Conservation (phyloP, 164 flowering plant genomes). For the Umbilicus rupestris region DNA sequence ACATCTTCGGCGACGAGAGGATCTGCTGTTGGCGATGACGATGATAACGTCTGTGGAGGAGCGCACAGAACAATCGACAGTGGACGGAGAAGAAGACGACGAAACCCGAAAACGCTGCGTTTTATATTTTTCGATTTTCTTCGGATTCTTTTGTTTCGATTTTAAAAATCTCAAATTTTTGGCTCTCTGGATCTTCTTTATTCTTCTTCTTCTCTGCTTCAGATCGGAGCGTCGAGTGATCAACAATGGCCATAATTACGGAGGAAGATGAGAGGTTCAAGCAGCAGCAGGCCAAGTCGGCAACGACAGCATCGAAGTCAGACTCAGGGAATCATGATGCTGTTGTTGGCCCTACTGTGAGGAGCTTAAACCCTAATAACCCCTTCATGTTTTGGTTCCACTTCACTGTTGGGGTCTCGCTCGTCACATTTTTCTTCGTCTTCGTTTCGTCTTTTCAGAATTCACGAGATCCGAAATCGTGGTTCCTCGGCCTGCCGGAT, state of each 20-base stretch:
- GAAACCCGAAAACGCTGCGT: background rate
- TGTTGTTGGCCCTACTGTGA: background rate
- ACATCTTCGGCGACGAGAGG: background rate
- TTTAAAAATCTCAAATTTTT: no score
- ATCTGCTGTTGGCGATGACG: background rate
- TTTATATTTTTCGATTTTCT: background rate
- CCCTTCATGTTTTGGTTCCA: slow-evolving; percentile 80
- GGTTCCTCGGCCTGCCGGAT: slow-evolving; percentile 59
- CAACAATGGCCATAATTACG: slow-evolving; percentile 55
- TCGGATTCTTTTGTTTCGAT: background rate
- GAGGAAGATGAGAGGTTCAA: slow-evolving; percentile 34
- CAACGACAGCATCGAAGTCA: background rate
- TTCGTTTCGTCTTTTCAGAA: slow-evolving; percentile 28
- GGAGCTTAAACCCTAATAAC: slow-evolving; percentile 14
- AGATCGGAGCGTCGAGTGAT: background rate
- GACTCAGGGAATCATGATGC: background rate
- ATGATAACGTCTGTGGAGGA: slow-evolving; percentile 3
- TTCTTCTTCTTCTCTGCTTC: background rate
- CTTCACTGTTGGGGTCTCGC: slow-evolving; percentile 55
- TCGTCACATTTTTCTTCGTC: slow-evolving; percentile 38
- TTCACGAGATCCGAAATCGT: slow-evolving; percentile 60
- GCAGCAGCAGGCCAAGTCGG: slow-evolving; percentile 9
- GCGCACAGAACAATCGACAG: background rate
- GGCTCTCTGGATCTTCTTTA: background rate
- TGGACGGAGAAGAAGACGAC: background rate